Base-by-base conservation (phyloP, 805 yeast species). In the Wickerhamomyces alni region DNA sequence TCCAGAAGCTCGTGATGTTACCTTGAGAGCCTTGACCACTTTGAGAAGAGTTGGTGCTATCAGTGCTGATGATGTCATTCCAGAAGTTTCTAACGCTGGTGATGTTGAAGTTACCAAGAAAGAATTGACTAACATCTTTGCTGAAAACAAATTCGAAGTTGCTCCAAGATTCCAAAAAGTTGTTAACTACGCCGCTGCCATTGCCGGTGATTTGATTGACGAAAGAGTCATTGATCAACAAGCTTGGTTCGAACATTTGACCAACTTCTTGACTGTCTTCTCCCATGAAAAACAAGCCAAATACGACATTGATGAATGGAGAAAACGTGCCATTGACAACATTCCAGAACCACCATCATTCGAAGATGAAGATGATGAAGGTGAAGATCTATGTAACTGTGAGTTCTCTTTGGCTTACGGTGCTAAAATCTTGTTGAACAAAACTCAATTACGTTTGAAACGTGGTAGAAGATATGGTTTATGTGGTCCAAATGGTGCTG, bases 351-450 rank as follows among this genome's bases (percentile, higher is more conserved):
- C 94, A 62, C 95, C 96, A 64, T 71, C 80, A 63, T 88, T 88
- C 72, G 98, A 91, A 74, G 97, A 89, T 63, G 91, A 84, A 71
- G 93, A 83, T 66, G 97, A 88, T 66, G 98, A 93, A 67, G 99
- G 98, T 76, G 98, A 93, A 78, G 98, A 93, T 68, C 80, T 93
- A 66, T 93, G 99, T 83, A 93, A 93, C 95, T 91, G 98, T 85
- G 99, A 93, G 82, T 93, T 93, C 89, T 93, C 99, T 47, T 80
- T 93, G 64, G 99, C 99, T 70, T 93, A 93, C 74, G 99, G 99
- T 91, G 99, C 99, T 65, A 93, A 93, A 87, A 93, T 93, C 80
- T 80, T 93, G 76, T 87, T 93, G 73, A 93, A 93, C 91, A 91
- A 93, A 75, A 93, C 99, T 58, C 97, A 91, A 77, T 82, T 93